These are phyloP conservation scores for Petasospora fabianii DNA, from an alignment of 1,139 yeast species.

Conservation along the genomic window DNA sequence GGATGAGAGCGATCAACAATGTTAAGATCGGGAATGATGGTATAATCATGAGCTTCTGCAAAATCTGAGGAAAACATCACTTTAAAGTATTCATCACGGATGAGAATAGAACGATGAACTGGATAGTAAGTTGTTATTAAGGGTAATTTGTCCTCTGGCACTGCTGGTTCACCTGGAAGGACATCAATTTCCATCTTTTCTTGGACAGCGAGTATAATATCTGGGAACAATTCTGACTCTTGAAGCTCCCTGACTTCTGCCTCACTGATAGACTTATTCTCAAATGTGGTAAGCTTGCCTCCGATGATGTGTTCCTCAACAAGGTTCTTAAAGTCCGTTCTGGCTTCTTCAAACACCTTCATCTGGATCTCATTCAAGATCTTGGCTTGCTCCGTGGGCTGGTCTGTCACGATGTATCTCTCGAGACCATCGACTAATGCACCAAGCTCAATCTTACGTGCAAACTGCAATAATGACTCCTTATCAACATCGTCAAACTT, in stretches of 20 bases:
- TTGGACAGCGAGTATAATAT: conserved; percentile 42
- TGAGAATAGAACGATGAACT: conserved; percentile 57
- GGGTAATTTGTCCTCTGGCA: conserved; percentile 29
- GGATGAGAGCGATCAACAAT: conserved; percentile 15
- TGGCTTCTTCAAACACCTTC: conserved; percentile 44
- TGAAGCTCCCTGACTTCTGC: conserved; percentile 14
- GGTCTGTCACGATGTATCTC: conserved; percentile 21
- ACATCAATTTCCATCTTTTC: conserved; percentile 24
- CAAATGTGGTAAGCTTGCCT: conserved; percentile 15
- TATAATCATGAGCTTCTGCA: conserved; percentile 32
- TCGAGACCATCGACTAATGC: conserved; percentile 37
- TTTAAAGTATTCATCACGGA: conserved; percentile 61
- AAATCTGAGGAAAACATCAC: conserved; percentile 57
- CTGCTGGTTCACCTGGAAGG: conserved; percentile 11
- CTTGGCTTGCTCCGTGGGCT: conserved; percentile 36
- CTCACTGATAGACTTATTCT: conserved; percentile 6
- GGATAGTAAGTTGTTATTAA: conserved; percentile 43
- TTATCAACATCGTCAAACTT: conserved; percentile 31
- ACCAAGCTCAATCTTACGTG: conserved; percentile 35
- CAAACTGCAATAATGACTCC: conserved; percentile 32
- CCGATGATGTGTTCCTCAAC: conserved; percentile 39
- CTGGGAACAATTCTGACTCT: conserved; percentile 35
- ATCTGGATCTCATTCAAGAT: conserved; percentile 44
- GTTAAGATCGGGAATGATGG: conserved; percentile 15
- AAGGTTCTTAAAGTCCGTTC: conserved; percentile 41